Base-by-base conservation (phyloP, 164 flowering plant species). In the Chloranthus sessilifolius region DNA sequence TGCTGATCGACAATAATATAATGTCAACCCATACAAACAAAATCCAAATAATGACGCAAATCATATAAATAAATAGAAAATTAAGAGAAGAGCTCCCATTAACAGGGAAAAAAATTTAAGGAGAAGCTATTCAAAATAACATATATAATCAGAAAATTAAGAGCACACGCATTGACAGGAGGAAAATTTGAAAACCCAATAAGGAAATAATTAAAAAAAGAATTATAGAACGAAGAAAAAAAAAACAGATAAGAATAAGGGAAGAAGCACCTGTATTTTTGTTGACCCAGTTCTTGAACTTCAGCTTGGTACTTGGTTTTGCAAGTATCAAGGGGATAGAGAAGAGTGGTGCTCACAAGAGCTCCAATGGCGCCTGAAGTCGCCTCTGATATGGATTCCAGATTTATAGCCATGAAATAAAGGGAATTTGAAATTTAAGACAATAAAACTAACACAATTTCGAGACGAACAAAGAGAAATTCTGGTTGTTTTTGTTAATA, bases 291-390 rank as follows among this genome's bases (percentile, higher is more conserved):
- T 15, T 73, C 69, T 46, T 74, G 67, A 55, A 59, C 72, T 45
- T 86, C 95, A 34, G 95, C 95, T 45, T 86, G 95, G 52, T 71
- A 86, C 75, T 70, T 86, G 48, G 95, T 70, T 60, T 86, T 86
- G 29, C 95, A 83, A 3, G 88, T 86, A 42, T 83, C 95, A 23
- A 86, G 80, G 28, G 95, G 95, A 56, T 83, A 83, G 53, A 86
- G 59, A 48, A 86, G 67, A 12, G 91, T 83, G 3, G 88, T 86
- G 71, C 95, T 86, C 16, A 86, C 23, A 26, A 83, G 60, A 33
- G 91, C 69, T 50, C 95, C 95, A 8, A 83, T 57, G 12, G 95
- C 95, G 2, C 91, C 91, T 1, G 95, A 79, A 15, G 95, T 79
- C 14, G 95, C 95, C 73, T 86, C 91, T 11, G 87, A 51, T 20